Evolutionary conservation across 306 rosid species (phyloP).

Genomic region (Corylus avellana): DNA sequence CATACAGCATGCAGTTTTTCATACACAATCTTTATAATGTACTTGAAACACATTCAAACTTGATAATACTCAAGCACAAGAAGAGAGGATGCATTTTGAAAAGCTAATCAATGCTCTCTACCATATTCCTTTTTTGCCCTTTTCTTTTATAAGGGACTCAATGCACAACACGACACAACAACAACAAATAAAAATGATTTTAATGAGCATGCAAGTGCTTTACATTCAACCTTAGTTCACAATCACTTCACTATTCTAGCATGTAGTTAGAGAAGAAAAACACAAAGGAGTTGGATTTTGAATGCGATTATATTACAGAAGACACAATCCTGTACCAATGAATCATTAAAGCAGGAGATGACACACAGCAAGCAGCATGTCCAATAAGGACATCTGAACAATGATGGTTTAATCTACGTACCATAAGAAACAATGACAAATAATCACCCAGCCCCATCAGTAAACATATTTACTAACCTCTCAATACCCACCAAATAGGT

Average conservation of each 20-base stretch:
- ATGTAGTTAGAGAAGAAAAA: not conserved
- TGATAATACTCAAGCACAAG: not conserved
- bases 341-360: conserved; percentile 26
- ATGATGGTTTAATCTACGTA: not conserved
- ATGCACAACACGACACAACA: not conserved
- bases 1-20: not conserved
- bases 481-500: conserved; percentile 22
- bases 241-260: not conserved
- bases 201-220: conserved; percentile 4
- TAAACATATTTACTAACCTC: conserved; percentile 45
- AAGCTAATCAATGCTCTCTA: not conserved
- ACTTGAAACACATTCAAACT: not conserved
- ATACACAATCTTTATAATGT: not conserved
- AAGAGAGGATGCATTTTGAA: not conserved
- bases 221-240: not conserved
- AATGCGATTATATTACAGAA: conserved; percentile 47
- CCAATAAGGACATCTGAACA: not conserved
- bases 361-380: conserved; percentile 16
- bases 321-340: conserved; percentile 41
- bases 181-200: too few relatives aligned
- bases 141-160: not conserved
- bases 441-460: conserved; percentile 31
- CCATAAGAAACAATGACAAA: not conserved
- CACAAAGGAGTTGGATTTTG: not conserved
- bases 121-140: not conserved